Conservation (phyloP, 192 early-diverging fungal species). For the Podila epicladia region DNA sequence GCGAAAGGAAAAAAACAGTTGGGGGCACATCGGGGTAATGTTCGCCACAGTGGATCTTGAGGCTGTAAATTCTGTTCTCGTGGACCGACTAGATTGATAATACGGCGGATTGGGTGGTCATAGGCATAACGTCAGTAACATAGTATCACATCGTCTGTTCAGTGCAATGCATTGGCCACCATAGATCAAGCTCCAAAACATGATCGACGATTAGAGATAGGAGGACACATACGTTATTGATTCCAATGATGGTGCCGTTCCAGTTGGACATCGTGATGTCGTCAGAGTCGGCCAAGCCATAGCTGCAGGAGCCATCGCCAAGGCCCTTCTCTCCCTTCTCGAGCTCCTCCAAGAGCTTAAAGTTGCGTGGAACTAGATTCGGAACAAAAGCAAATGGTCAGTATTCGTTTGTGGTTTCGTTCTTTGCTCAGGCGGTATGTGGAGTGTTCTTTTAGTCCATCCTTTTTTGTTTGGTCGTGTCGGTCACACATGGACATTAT, state of each 20-base stretch:
- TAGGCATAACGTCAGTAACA: background rate
- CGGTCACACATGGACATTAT: no score
- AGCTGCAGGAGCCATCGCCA: conserved; percentile 93
- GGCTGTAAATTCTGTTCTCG: conserved; percentile 95
- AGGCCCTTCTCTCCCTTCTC: conserved; percentile 97
- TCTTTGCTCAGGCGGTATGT: no score
- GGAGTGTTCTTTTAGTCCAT: no score
- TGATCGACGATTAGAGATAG: no score
- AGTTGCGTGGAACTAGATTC: conserved; percentile 93
- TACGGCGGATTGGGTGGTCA: background rate
- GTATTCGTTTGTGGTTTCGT: background rate
- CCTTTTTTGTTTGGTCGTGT: no score
- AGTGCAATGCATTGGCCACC: background rate
- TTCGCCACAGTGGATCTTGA: conserved; percentile 85
- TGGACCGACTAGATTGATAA: conserved; percentile 76
- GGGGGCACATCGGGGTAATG: conserved; percentile 90
- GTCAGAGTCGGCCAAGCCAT: conserved; percentile 88
- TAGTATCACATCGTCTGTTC: background rate
- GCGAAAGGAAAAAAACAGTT: conserved; percentile 78
- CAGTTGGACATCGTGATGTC: conserved; percentile 85
- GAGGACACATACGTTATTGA: conserved; percentile 69
- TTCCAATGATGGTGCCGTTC: conserved; percentile 96
- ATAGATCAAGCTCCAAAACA: no score
- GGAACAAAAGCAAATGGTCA: background rate
- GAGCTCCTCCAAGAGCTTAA: conserved; percentile 94